Evolutionary conservation across 805 yeast genomes (phyloP).

Genomic region (Yamadazyma paraphyllophila): DNA sequence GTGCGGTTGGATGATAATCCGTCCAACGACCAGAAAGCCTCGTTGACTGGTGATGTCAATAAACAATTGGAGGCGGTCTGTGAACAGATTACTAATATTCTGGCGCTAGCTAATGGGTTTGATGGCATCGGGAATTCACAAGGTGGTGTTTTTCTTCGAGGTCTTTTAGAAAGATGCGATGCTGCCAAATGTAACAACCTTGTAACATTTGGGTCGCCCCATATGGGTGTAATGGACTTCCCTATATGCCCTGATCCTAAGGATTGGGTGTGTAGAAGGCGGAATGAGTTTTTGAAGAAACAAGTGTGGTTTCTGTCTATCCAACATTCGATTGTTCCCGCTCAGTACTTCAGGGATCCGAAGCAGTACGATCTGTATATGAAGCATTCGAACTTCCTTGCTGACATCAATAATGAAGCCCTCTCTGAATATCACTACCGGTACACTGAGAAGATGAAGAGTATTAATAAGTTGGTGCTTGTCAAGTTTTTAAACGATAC

Average conservation of each 20-base stretch:
- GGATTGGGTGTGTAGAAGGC: slow-evolving; percentile 59
- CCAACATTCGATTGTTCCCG: slow-evolving; percentile 61
- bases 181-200: slow-evolving; percentile 42
- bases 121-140: slow-evolving; percentile 80
- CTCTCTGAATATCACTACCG: slow-evolving; percentile 27
- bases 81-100: slow-evolving; percentile 43
- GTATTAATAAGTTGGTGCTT: slow-evolving; percentile 55
- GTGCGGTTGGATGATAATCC: slow-evolving; percentile 51
- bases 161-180: slow-evolving; percentile 59
- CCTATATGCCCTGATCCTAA: slow-evolving; percentile 51
- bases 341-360: slow-evolving; percentile 74
- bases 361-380: slow-evolving; percentile 52
- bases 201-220: slow-evolving; percentile 80
- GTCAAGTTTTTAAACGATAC: slow-evolving; percentile 59
- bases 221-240: slow-evolving; percentile 68
- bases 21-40: slow-evolving; percentile 49
- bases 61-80: slow-evolving; percentile 56
- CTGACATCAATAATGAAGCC: slow-evolving; percentile 64
- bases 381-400: slow-evolving; percentile 56
- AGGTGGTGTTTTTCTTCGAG: slow-evolving; percentile 79
- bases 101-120: slow-evolving; percentile 54
- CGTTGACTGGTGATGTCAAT: slow-evolving; percentile 60
- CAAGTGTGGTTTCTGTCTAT: slow-evolving; percentile 60
- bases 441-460: slow-evolving; percentile 44
- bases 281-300: slow-evolving; percentile 52